Evolutionary conservation across 805 yeast genomes (phyloP).

Genomic region (Candida anglica): DNA sequence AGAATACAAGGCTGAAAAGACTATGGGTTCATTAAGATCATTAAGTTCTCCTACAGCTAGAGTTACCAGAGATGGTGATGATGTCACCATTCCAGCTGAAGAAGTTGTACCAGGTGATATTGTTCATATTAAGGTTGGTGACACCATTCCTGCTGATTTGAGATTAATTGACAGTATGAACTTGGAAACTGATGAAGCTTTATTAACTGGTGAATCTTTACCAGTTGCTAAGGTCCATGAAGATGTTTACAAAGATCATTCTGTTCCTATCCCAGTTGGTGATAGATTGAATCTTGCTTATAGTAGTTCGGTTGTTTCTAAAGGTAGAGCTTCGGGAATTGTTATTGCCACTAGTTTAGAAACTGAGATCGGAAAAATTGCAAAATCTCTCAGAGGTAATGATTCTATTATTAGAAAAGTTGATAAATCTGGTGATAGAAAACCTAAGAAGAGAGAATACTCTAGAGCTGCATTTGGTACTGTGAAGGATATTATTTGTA

Average conservation of each 20-base stretch:
- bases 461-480: constrained; percentile 46
- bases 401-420: constrained; percentile 37
- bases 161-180: constrained; percentile 55
- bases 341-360: constrained; percentile 64
- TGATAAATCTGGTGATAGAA: constrained; percentile 37
- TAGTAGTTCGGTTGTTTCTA: constrained; percentile 64
- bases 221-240: constrained; percentile 55
- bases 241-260: constrained; percentile 31
- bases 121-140: constrained; percentile 61
- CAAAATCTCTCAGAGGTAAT: constrained; percentile 44
- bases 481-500: constrained; percentile 53
- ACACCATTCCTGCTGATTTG: constrained; percentile 72
- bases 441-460: constrained; percentile 41
- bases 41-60: constrained; percentile 69
- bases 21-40: constrained; percentile 69
- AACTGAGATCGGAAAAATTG: constrained; percentile 76
- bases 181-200: constrained; percentile 69
- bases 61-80: constrained; percentile 59
- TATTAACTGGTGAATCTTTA: constrained; percentile 62
- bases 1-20: constrained; percentile 71
- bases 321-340: constrained; percentile 72
- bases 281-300: constrained; percentile 71
- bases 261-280: constrained; percentile 53
- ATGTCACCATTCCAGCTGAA: constrained; percentile 53
- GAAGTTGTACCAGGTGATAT: constrained; percentile 75